Evolutionary conservation across 345 rosid species (phyloP).

Genomic region (Gossypium raimondii): DNA sequence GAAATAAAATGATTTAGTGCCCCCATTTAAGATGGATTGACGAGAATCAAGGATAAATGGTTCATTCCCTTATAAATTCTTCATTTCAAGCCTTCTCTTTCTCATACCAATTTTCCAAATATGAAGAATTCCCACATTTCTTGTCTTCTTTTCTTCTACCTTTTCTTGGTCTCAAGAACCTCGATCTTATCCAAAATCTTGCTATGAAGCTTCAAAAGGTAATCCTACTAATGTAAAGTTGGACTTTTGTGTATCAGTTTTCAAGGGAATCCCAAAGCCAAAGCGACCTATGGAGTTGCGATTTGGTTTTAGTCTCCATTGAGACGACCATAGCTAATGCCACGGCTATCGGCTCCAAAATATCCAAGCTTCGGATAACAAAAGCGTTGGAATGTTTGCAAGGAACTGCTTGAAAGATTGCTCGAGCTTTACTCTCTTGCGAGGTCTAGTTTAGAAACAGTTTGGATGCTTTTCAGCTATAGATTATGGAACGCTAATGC

Average conservation of each 20-base stretch:
- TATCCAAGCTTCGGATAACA: constrained; percentile 17
- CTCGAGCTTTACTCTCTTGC: constrained; percentile 35
- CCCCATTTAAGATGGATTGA: too few relatives aligned
- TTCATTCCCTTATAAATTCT: not conserved
- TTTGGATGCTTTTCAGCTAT: not conserved
- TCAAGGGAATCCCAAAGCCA: constrained; percentile 23
- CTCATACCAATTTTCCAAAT: not conserved
- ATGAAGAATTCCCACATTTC: not conserved
- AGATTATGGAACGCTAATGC: constrained; percentile 28
- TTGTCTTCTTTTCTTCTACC: not conserved
- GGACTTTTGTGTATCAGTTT: constrained; percentile 31
- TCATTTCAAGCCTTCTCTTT: too few relatives aligned
- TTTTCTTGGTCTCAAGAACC: not conserved
- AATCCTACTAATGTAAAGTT: constrained; percentile 20
- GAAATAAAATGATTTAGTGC: too few relatives aligned
- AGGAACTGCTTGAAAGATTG: constrained; percentile 29
- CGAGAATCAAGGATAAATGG: not conserved
- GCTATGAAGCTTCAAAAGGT: constrained; percentile 29
- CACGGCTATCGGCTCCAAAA: constrained; percentile 15
- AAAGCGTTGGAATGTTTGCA: constrained; percentile 5
- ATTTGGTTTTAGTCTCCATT: constrained; percentile 22
- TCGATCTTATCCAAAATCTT: constrained; percentile 23
- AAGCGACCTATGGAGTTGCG: constrained; percentile 24
- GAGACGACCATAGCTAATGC: constrained; percentile 22
- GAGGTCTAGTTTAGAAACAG: constrained; percentile 13